Evolutionary conservation across 768 basidiomycete genomes (phyloP).

Genomic region (Agaricus blazei): DNA sequence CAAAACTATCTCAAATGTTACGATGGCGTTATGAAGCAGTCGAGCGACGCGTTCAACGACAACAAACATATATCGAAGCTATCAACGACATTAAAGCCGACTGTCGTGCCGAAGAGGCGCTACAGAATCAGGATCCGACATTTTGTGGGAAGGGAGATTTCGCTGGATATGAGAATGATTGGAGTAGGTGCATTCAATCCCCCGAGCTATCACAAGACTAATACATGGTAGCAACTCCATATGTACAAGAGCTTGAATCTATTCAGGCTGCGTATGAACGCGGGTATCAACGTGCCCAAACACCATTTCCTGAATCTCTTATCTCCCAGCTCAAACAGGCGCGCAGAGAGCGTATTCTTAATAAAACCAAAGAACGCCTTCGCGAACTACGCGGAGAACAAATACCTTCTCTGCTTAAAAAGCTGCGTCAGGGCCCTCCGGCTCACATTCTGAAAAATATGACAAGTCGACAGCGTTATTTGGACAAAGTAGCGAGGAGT

Average conservation of each 20-base stretch:
- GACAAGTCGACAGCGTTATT: conserved; percentile 37
- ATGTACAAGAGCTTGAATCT: conserved; percentile 22
- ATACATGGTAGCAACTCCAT: conserved; percentile 27
- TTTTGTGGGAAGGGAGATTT: conserved; percentile 15
- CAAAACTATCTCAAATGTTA: conserved; percentile 68
- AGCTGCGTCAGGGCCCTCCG: conserved; percentile 55
- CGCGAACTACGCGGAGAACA: conserved; percentile 66
- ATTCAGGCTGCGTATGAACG: conserved; percentile 30
- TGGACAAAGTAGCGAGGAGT: conserved; percentile 47
- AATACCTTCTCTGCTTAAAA: conserved; percentile 37
- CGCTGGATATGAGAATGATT: conserved; percentile 19
- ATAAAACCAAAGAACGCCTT: conserved; percentile 57
- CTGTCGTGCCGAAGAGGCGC: conserved; percentile 28
- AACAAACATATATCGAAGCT: conserved; percentile 24
- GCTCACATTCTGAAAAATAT: conserved; percentile 52
- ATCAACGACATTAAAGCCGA: conserved; percentile 29
- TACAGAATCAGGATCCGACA: conserved; percentile 5
- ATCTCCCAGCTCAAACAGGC: conserved; percentile 48
- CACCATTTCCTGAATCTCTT: conserved; percentile 44
- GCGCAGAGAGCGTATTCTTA: conserved; percentile 51
- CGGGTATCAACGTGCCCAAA: conserved; percentile 36
- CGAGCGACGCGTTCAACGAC: conserved; percentile 36
- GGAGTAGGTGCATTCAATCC: conserved; percentile 33
- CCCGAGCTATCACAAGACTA: background rate
- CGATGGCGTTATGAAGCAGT: conserved; percentile 31